A percentile compares a stretch with the other conserved stretches of the same genome.
These are phyloP conservation scores for Ambrosia hybrid DNA, from an alignment of 140 eudicot genomes.

Conservation along the genomic window DNA sequence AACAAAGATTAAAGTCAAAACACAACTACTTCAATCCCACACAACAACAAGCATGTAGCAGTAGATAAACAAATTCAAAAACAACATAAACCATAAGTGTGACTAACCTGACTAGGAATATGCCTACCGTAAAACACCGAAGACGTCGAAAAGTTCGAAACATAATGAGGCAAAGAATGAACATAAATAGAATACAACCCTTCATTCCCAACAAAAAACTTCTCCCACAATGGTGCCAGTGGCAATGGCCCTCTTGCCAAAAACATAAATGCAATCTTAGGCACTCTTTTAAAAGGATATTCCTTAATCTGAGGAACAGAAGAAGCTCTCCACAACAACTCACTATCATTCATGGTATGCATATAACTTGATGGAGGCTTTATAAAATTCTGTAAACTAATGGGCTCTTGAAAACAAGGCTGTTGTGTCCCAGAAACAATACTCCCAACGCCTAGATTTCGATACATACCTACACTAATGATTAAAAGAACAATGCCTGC, in stretches of 20 bases:
- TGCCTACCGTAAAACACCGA: constrained; percentile 69
- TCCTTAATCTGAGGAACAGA: constrained; percentile 56
- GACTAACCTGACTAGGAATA: constrained; percentile 78
- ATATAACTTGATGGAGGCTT: constrained; percentile 53
- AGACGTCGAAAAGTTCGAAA: constrained; percentile 46
- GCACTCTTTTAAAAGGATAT: constrained; percentile 63
- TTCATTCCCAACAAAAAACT: constrained; percentile 65
- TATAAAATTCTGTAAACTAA: constrained; percentile 54
- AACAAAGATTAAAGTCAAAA: constrained; percentile 5
- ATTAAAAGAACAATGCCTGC: constrained; percentile 53
- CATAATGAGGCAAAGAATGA: constrained; percentile 69
- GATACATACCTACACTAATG: constrained; percentile 55
- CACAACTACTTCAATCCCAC: not conserved
- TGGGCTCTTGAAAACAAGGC: constrained; percentile 55
- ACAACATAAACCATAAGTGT: constrained; percentile 5
- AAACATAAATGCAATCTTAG: constrained; percentile 83
- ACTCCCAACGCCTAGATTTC: constrained; percentile 46
- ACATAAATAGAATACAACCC: constrained; percentile 69
- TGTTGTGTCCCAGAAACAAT: constrained; percentile 42
- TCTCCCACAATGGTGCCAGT: constrained; percentile 79
- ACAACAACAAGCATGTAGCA: not conserved
- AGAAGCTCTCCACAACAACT: constrained; percentile 89
- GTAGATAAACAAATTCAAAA: constrained; percentile 6
- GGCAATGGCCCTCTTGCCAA: constrained; percentile 91
- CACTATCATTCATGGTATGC: constrained; percentile 83